Base-by-base conservation (phyloP, 169 alveolate species). In the Cryptosporidium felis region DNA sequence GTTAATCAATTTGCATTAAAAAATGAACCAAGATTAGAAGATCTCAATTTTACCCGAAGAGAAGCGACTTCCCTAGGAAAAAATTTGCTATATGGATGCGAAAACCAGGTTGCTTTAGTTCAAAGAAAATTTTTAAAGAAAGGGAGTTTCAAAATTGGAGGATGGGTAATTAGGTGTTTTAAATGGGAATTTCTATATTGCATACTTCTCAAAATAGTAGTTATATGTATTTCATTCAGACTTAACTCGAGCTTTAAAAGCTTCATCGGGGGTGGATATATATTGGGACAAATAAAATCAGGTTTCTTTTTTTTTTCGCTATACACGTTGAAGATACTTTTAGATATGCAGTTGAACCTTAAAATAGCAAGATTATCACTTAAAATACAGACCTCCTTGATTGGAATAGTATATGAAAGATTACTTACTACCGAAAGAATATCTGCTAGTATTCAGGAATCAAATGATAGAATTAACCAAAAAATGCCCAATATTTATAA, bases 281-380 rank as follows among this genome's bases (percentile, higher is more conserved):
- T 65, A 32, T 34, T 28, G 4, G 49, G 42, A 5, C 10, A 30
- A 28, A 1, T 67, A 6, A 8, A 12, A 10, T 32, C 12, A 46
- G 67, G 82, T 14, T 10, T 67, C 4, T 34, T 36, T 21, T 67
- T 67, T 18, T 6, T 32, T 6, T 5, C 30, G 14, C 16, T 67
- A n/a, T 34, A 49, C 5, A 40, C 36, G 32, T 46, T 46, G 1
- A 67, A 67, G 56, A 67, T 67, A 28, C 12, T 67, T 12, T 21
- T 67, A 14, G 82, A 67, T 45, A 9, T 26, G n/a, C 65, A 67
- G 26, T 32, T 53, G 9, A 67, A 49, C 44, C 51, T 47, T 49
- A 49, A 34, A 14, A 51, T 67, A 28, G 47, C 66, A 34, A 47
- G 21, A 5, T 16, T 67, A 32, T 49, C 66, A 26, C n/a, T 49